Percentiles rank a stretch among this genome's conserved stretches.
Conservation (phyloP, 2,329 filamentous ascomycete species). For the Aspergillus arachidicola region DNA sequence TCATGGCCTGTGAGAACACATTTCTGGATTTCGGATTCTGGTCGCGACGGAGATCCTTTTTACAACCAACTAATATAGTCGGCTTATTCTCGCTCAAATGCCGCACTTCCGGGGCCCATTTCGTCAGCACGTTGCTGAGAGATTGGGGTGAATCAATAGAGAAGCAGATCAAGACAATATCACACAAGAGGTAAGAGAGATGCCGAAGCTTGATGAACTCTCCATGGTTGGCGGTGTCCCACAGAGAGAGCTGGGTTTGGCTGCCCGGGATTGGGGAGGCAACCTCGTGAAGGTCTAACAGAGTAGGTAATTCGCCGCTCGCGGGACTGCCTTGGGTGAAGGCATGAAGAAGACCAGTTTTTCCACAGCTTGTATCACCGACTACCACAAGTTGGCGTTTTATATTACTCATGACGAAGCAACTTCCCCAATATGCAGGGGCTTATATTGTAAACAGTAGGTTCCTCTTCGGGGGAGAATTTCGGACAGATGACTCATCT, state of each 20-base stretch:
- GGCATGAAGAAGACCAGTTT: background rate
- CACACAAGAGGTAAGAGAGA: background rate
- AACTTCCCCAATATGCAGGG: background rate
- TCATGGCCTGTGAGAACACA: background rate
- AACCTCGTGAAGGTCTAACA: background rate
- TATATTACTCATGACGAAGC: background rate
- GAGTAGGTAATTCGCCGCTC: background rate
- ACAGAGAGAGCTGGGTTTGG: background rate
- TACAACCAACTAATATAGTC: background rate
- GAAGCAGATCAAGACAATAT: background rate
- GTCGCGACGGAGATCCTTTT: background rate
- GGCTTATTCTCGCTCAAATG: background rate
- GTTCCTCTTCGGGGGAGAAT: background rate
- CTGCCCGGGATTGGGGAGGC: background rate
- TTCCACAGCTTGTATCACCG: background rate
- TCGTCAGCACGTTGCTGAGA: background rate
- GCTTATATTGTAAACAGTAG: background rate
- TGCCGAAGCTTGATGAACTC: background rate
- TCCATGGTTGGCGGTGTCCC: background rate
- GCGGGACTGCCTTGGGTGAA: background rate
- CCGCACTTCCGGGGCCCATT: background rate
- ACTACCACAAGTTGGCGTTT: background rate
- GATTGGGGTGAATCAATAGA: background rate
- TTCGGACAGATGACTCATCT: background rate
- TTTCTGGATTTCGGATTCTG: background rate